Conservation (phyloP, 805 yeast species). For the Saccharomycopsis fodiens region DNA sequence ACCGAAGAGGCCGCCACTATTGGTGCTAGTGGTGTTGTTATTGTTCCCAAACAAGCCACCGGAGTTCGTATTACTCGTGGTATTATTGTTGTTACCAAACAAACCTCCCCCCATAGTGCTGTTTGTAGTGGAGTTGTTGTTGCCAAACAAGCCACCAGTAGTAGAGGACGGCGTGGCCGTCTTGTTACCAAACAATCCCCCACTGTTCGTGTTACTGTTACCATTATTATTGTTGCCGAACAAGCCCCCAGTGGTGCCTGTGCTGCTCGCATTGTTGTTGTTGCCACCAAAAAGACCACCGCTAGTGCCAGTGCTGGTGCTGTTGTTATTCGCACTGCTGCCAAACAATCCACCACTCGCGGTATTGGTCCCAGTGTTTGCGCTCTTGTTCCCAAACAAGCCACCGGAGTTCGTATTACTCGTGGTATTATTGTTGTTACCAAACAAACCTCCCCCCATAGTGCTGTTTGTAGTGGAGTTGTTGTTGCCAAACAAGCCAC, state of each 20-base stretch:
- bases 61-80: slow-evolving; percentile 14
- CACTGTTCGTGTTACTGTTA: slow-evolving; percentile 19
- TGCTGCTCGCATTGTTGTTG: slow-evolving; percentile 16
- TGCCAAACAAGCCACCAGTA: slow-evolving; percentile 27
- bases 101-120: slow-evolving; percentile 19
- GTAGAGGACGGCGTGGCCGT: slow-evolving; percentile 21
- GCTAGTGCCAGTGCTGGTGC: slow-evolving; percentile 7
- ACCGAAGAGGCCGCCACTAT: slow-evolving; percentile 26
- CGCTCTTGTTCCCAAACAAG: slow-evolving; percentile 33
- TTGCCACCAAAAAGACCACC: slow-evolving; percentile 27
- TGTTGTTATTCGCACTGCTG: slow-evolving; percentile 10
- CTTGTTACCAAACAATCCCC: slow-evolving; percentile 26
- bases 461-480: slow-evolving; percentile 21
- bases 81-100: slow-evolving; percentile 18
- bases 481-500: slow-evolving; percentile 21
- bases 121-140: slow-evolving; percentile 14
- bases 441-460: slow-evolving; percentile 31
- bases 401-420: slow-evolving; percentile 27
- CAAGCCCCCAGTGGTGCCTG: slow-evolving; percentile 30
- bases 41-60: slow-evolving; percentile 23
- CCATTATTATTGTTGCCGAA: slow-evolving; percentile 30
- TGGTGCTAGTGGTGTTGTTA: slow-evolving; percentile 16
- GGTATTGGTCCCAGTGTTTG: slow-evolving; percentile 19
- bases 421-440: slow-evolving; percentile 27
- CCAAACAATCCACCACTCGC: slow-evolving; percentile 20